Percentiles rank a stretch among this genome's conserved stretches.
Evolutionary conservation across 345 rosid species (phyloP).

Genomic region (Ricinus communis): DNA sequence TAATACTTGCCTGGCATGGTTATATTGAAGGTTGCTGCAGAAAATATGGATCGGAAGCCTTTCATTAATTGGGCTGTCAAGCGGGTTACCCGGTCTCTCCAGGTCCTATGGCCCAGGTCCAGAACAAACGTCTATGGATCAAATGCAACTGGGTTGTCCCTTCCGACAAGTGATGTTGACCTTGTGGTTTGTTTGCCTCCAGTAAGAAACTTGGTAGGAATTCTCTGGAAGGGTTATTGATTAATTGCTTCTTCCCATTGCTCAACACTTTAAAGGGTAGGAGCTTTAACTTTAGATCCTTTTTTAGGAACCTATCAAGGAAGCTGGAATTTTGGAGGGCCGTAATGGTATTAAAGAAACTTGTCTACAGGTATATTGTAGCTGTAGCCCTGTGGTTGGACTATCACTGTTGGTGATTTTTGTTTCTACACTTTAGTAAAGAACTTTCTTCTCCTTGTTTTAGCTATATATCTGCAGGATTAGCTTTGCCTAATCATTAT

Average conservation of each 20-base stretch:
- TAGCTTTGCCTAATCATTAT: neutral
- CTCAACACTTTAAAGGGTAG: constrained; percentile 20
- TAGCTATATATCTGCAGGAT: constrained; percentile 5
- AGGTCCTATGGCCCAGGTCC: constrained; percentile 97
- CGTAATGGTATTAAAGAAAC: constrained; percentile 99
- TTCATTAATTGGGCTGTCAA: constrained; percentile 92
- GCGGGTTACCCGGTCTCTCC: constrained; percentile 93
- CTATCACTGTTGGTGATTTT: constrained; percentile 8
- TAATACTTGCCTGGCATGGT: constrained; percentile 28
- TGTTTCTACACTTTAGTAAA: neutral
- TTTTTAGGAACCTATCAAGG: constrained; percentile 92
- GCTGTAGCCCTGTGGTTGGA: constrained; percentile 6
- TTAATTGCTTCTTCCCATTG: constrained; percentile 12
- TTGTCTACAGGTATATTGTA: constrained; percentile 79
- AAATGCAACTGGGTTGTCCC: constrained; percentile 90
- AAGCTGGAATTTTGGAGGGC: constrained; percentile 99
- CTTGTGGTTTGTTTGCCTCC: constrained; percentile 98
- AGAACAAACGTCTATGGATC: constrained; percentile 92
- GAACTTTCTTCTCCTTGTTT: constrained; percentile 7
- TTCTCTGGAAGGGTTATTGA: constrained; percentile 8
- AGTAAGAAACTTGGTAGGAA: constrained; percentile 88
- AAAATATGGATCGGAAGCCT: constrained; percentile 78
- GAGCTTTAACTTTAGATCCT: constrained; percentile 32
- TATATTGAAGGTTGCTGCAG: constrained; percentile 67
- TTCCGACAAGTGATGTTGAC: constrained; percentile 97